Base-by-base conservation (phyloP, 2,329 filamentous ascomycete genomes). In the Ophiostoma piceae region DNA sequence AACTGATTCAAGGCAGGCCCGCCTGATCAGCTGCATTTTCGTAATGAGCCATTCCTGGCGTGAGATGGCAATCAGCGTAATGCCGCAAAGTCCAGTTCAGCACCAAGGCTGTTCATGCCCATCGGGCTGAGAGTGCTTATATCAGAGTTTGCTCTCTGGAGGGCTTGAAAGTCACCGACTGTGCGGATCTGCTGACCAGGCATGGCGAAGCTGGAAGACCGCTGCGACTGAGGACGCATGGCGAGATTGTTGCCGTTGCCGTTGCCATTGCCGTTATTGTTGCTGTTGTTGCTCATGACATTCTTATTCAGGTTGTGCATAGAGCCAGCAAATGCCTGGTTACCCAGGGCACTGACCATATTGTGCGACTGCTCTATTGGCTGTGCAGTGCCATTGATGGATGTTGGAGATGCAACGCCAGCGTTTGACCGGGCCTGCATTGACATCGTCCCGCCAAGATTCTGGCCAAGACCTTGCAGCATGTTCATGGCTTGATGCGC, bases 101-200 rank as follows among this genome's bases (percentile, higher is more conserved):
- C 71, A 5, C 77, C 78, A 70, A 81, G 76, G 16, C 76, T 75
- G 62, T 76, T 77, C 68, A 82, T 76, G 6, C 77, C 77, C 11
- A 81, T 71, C 0, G 77, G 70, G 54, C 74, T 76, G 73, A 81
- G 77, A 1, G 77, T 66, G 14, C 76, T 77, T 32, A 77, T 78
- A 60, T 83, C 82, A 0, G 80, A 78, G 68, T 79, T 81, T 12
- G 79, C 78, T 54, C 83, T 77, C 70, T 84, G 83, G 2, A 85
- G 74, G 1, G 80, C 79, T 35, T 85, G 83, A 67, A 84, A 86
- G 67, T 84, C 83, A 2, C 79, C 81, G 0, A 84, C 80, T 1
- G 82, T 82, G 66, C 80, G 78, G 70, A 83, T 76, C 22, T 79
- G 79, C 32, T 79, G 79, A 4, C 77, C 75, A 22, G 77, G 73